Percentiles rank a stretch among this genome's conserved stretches.
Evolutionary conservation across 306 rosid genomes (phyloP).

Genomic region (Arachis hypogaea): DNA sequence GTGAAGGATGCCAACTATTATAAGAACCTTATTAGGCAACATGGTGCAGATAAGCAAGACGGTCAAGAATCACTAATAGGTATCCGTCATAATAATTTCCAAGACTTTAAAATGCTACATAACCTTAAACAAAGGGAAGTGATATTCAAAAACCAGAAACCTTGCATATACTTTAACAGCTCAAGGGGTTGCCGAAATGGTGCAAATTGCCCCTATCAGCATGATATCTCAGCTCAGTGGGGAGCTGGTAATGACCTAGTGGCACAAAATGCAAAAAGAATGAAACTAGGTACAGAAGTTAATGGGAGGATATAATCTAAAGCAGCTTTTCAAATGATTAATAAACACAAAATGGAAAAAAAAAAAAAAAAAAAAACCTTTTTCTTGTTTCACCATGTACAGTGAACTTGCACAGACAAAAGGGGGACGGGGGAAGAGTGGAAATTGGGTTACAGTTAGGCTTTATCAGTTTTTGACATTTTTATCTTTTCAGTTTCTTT

Average conservation of each 20-base stretch:
- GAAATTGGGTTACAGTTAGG: neutral
- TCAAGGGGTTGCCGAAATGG: slow-evolving; percentile 73
- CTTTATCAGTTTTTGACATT: neutral
- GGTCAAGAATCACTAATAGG: slow-evolving; percentile 50
- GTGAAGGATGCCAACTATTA: slow-evolving; percentile 64
- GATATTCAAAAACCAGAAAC: slow-evolving; percentile 53
- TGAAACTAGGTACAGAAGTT: slow-evolving; percentile 50
- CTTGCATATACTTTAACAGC: slow-evolving; percentile 61
- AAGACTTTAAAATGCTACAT: slow-evolving; percentile 48
- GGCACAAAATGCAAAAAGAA: slow-evolving; percentile 55
- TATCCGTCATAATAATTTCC: slow-evolving; percentile 38
- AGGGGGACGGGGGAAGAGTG: neutral
- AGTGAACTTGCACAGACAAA: neutral
- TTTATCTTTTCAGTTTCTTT: too few species aligned
- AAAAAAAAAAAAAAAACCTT: neutral
- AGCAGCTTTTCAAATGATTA: slow-evolving; percentile 7
- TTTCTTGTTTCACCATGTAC: slow-evolving; percentile 1
- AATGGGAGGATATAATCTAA: slow-evolving; percentile 35
- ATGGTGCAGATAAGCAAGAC: slow-evolving; percentile 58
- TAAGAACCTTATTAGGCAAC: slow-evolving; percentile 67
- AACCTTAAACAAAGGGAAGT: slow-evolving; percentile 44
- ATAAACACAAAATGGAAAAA: too few species aligned
- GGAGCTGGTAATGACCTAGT: slow-evolving; percentile 29
- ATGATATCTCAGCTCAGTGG: slow-evolving; percentile 47
- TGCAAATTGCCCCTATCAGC: slow-evolving; percentile 54